A percentile compares a stretch with the other conserved stretches of the same genome.
Evolutionary conservation across 805 yeast genomes (phyloP).

Genomic region (Komagataella kurtzmanii): DNA sequence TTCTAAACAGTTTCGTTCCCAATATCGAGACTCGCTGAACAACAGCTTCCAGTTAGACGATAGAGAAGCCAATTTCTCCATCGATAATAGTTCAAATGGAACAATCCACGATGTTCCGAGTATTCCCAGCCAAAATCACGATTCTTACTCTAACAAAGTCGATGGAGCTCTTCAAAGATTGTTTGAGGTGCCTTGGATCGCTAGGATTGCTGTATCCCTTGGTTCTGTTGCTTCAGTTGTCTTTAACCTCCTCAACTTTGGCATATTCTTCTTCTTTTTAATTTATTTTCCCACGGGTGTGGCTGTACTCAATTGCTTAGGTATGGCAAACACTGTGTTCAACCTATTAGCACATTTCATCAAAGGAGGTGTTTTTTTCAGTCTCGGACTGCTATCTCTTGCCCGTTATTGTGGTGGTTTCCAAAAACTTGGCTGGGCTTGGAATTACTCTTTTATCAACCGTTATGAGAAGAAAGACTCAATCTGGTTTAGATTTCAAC

Average conservation of each 20-base stretch:
- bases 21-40: neutral
- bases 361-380: constrained; percentile 83
- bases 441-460: constrained; percentile 44
- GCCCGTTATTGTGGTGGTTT: constrained; percentile 84
- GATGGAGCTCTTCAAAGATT: constrained; percentile 21
- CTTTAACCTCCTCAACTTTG: constrained; percentile 46
- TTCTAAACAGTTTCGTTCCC: neutral
- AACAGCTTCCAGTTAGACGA: neutral
- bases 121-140: neutral
- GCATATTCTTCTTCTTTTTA: constrained; percentile 45
- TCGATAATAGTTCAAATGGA: neutral
- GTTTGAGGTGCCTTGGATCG: constrained; percentile 15
- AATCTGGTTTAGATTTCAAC: constrained; percentile 25
- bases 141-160: constrained; percentile 9
- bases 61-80: constrained; percentile 2
- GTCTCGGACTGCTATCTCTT: constrained; percentile 65
- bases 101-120: neutral
- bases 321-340: constrained; percentile 54
- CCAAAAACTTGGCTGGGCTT: constrained; percentile 69
- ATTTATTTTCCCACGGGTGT: constrained; percentile 41
- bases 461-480: constrained; percentile 10
- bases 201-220: constrained; percentile 7
- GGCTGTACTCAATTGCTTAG: constrained; percentile 59
- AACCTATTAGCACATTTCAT: constrained; percentile 89
- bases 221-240: constrained; percentile 20